These are phyloP conservation scores for Hypoxylon lenormandii DNA, from an alignment of 495 filamentous ascomycete species.

Conservation along the genomic window DNA sequence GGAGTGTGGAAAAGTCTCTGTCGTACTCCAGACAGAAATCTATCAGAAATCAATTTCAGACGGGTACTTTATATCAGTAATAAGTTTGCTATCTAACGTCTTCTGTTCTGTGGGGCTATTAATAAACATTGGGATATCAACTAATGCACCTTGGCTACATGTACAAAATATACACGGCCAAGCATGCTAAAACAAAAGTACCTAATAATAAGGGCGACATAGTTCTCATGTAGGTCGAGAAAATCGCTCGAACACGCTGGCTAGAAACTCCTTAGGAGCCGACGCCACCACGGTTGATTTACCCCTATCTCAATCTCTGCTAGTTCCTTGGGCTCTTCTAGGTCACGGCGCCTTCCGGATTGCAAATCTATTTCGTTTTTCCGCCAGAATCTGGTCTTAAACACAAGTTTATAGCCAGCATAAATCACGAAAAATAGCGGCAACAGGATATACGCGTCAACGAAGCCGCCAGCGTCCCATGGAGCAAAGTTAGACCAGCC, in stretches of 20 bases:
- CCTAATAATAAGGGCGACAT: too few relatives aligned
- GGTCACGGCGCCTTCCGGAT: conserved; percentile 66
- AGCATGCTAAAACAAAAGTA: too few relatives aligned
- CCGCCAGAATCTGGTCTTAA: conserved; percentile 66
- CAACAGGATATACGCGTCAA: conserved; percentile 75
- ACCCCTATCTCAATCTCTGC: conserved; percentile 22
- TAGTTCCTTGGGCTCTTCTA: conserved; percentile 53
- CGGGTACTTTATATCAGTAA: too few relatives aligned
- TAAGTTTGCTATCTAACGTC: too few relatives aligned
- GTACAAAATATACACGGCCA: too few relatives aligned
- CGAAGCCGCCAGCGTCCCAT: conserved; percentile 69
- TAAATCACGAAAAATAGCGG: conserved; percentile 73
- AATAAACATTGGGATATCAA: too few relatives aligned
- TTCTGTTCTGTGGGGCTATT: too few relatives aligned
- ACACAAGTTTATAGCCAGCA: conserved; percentile 68
- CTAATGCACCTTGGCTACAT: too few relatives aligned
- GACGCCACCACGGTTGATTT: conserved; percentile 48
- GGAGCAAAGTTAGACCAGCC: conserved; percentile 68
- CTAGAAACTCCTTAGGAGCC: conserved; percentile 34
- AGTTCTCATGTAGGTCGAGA: too few relatives aligned
- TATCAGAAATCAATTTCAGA: too few relatives aligned
- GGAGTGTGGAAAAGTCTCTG: too few relatives aligned
- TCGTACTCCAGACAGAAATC: too few relatives aligned
- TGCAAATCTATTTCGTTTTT: conserved; percentile 70
- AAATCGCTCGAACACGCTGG: neutral